phyloP scores from a whole-genome alignment of 805 yeast genomes.

The Ogataea kodamae region DNA sequence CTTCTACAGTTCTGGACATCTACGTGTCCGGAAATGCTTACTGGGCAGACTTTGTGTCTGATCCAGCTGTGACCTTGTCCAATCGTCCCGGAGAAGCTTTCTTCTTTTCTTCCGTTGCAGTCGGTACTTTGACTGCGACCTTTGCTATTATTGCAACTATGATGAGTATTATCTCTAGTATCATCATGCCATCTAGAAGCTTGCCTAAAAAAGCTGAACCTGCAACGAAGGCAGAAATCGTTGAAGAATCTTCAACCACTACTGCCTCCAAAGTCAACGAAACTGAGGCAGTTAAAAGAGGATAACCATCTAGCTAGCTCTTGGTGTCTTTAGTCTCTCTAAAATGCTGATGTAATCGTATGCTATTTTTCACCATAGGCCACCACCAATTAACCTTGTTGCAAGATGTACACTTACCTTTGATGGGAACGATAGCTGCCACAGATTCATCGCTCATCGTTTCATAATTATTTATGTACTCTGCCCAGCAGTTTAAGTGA shows the following conservation, averaged over 20 bases:
- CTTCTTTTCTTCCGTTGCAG: constrained; percentile 41
- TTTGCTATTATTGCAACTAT: constrained; percentile 42
- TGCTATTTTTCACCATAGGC: constrained; percentile 24
- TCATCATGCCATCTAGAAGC: constrained; percentile 8
- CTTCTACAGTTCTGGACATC: constrained; percentile 17
- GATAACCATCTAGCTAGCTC: constrained; percentile 1
- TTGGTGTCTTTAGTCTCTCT: constrained; percentile 2
- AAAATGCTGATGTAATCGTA: constrained; percentile 10
- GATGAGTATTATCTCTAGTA: constrained; percentile 20
- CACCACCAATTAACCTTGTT: constrained; percentile 29
- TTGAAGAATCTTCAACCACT: constrained; percentile 14
- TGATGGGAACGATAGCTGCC: constrained; percentile 25
- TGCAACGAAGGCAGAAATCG: constrained; percentile 14
- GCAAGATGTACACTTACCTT: constrained; percentile 27
- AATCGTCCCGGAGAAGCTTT: constrained; percentile 50
- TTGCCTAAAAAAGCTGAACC: constrained; percentile 4
- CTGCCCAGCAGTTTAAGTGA: constrained; percentile 38
- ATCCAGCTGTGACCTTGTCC: constrained; percentile 44
- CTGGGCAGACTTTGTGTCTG: constrained; percentile 37
- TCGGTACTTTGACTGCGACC: constrained; percentile 38
- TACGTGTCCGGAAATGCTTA: constrained; percentile 30
- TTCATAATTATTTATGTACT: constrained; percentile 12
- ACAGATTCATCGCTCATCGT: constrained; percentile 5
- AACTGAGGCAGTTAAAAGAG: constrained; percentile 31
- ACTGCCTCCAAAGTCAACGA: constrained; percentile 26